Conservation (phyloP, 1,284 basidiomycete species). For the Sanghuangporus sanghuang region DNA sequence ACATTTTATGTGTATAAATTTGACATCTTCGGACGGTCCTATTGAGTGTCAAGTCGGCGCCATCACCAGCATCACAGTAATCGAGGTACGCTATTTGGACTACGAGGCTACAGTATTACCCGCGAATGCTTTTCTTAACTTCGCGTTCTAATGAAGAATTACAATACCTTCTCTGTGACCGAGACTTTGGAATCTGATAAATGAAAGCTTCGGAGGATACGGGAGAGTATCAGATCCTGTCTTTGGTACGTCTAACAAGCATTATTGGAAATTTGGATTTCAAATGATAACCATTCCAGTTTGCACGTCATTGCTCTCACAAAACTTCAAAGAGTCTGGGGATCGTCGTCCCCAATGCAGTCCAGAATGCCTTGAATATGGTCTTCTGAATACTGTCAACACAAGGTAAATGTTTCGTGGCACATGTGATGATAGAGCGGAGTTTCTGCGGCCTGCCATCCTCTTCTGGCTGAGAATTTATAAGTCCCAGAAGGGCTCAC, state of each 20-base stretch:
- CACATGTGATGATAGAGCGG: background rate
- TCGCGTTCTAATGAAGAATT: no score
- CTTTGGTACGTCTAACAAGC: slow-evolving; percentile 2
- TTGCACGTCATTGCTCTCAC: background rate
- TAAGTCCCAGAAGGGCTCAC: no score
- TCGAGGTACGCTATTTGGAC: no score
- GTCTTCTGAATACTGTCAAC: background rate
- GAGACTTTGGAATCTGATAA: no score
- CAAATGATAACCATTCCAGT: background rate
- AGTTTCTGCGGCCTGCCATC: background rate
- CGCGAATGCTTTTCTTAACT: no score
- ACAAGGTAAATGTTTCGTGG: background rate
- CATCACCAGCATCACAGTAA: no score
- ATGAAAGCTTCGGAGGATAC: background rate
- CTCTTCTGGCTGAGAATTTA: background rate
- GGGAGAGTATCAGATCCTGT: background rate
- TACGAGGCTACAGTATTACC: no score
- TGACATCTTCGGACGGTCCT: no score
- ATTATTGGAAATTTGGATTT: background rate
- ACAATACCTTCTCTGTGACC: no score
- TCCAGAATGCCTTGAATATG: no score
- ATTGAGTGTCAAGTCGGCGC: no score
- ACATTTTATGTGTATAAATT: no score
- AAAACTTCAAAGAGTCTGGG: background rate
- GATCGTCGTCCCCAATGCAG: background rate